phyloP scores from a whole-genome alignment of 2,329 filamentous ascomycete species.

The Cladosporium sp. region DNA sequence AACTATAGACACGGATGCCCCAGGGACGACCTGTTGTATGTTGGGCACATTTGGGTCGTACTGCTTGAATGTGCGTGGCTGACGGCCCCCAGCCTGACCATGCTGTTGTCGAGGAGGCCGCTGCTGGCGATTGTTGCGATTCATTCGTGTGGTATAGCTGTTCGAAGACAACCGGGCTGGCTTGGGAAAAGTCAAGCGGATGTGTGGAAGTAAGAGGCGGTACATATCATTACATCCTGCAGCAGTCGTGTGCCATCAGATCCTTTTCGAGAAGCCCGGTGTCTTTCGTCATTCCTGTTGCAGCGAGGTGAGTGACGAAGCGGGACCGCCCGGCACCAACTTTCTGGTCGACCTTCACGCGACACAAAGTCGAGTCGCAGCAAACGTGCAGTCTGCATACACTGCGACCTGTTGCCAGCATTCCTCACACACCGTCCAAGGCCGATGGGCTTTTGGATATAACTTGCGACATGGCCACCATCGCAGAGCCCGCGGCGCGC shows the following conservation, averaged over 20 bases:
- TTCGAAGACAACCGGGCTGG: neutral
- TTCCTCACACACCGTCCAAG: neutral
- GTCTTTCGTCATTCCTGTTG: neutral
- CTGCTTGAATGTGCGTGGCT: neutral
- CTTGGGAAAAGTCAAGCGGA: neutral
- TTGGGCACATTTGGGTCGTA: conserved; percentile 25
- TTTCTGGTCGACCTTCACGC: neutral
- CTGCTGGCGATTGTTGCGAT: conserved; percentile 29
- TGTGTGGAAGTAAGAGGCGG: neutral
- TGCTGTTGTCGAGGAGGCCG: conserved; percentile 15
- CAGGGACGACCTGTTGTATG: conserved; percentile 50
- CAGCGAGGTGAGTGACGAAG: conserved; percentile 2
- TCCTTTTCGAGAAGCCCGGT: neutral
- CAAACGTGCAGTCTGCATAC: neutral
- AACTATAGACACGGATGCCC: conserved; percentile 66
- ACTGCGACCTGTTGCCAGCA: neutral
- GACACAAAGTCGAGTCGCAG: neutral
- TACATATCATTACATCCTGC: neutral
- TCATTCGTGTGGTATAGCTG: conserved; percentile 16
- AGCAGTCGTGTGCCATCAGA: too few species aligned
- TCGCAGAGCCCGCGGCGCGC: conserved; percentile 3
- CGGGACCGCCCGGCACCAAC: neutral
- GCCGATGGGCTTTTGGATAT: neutral
- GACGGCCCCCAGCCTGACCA: neutral
- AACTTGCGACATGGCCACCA: conserved; percentile 9